Conservation (phyloP, 768 basidiomycete species). For the Kwoniella sp. region DNA sequence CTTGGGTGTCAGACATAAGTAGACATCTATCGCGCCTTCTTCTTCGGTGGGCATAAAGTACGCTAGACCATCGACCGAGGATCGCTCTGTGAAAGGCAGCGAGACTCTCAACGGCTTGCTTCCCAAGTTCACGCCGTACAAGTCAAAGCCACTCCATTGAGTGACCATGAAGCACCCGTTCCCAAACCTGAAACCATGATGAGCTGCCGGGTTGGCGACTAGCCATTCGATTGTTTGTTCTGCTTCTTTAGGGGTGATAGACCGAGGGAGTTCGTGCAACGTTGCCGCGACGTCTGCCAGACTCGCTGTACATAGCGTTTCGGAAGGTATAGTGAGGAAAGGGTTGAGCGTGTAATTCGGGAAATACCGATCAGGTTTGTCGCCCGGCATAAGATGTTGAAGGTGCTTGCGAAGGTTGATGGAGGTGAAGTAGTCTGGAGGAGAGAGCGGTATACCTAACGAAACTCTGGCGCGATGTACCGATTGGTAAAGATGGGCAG, state of each 20-base stretch:
- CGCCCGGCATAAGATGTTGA: neutral
- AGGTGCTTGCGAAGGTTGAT: neutral
- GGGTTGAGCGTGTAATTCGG: neutral
- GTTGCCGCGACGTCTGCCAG: neutral
- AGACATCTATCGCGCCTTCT: neutral
- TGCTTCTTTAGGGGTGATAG: neutral
- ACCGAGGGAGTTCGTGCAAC: neutral
- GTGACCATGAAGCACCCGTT: constrained; percentile 1
- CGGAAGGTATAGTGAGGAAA: neutral
- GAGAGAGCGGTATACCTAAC: neutral
- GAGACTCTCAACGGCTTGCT: neutral
- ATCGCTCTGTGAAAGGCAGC: neutral
- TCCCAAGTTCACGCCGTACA: neutral
- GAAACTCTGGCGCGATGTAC: neutral
- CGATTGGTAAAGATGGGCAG: neutral
- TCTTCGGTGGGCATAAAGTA: neutral
- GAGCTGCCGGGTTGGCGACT: neutral
- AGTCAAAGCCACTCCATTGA: neutral
- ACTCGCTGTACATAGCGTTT: neutral
- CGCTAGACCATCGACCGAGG: neutral
- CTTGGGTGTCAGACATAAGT: neutral
- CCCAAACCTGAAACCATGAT: neutral
- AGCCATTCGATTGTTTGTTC: neutral
- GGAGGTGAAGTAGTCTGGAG: neutral
- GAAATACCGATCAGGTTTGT: neutral